These are phyloP conservation scores for Guadua angustifolia DNA, from an alignment of 176 grass and related monocot species.

Conservation along the genomic window DNA sequence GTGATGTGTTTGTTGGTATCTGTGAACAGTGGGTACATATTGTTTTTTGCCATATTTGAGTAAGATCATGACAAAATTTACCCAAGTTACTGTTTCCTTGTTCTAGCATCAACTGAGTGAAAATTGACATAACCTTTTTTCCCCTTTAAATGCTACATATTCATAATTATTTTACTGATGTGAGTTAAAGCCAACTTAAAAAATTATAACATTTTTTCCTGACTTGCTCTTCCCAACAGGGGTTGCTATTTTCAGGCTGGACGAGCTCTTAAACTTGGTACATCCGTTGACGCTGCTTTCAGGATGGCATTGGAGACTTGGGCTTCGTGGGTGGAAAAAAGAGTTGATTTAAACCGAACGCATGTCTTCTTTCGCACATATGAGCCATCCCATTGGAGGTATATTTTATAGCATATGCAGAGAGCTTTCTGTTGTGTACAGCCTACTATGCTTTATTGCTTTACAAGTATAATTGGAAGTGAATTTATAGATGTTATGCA, in stretches of 20 bases:
- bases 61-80: slow-evolving; percentile 14
- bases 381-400: slow-evolving; percentile 99
- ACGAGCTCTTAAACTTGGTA: slow-evolving; percentile 77
- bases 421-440: slow-evolving; percentile 19
- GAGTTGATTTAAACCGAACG: slow-evolving; percentile 75
- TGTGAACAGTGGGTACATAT: neutral
- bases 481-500: neutral
- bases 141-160: neutral
- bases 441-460: neutral
- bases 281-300: slow-evolving; percentile 76
- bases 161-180: slow-evolving; percentile 18
- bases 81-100: neutral
- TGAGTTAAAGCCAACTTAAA: neutral
- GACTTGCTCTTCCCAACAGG: slow-evolving; percentile 52
- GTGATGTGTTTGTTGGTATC: neutral
- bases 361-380: slow-evolving; percentile 96
- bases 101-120: neutral
- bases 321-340: slow-evolving; percentile 82
- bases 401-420: slow-evolving; percentile 19
- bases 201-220: neutral
- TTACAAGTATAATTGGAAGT: slow-evolving; percentile 20
- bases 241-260: slow-evolving; percentile 96
- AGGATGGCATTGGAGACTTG: slow-evolving; percentile 88
- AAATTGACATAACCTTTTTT: neutral
- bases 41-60: slow-evolving; percentile 31